Conservation (phyloP, 2,329 filamentous ascomycete genomes). For the Fulvia fulva region DNA sequence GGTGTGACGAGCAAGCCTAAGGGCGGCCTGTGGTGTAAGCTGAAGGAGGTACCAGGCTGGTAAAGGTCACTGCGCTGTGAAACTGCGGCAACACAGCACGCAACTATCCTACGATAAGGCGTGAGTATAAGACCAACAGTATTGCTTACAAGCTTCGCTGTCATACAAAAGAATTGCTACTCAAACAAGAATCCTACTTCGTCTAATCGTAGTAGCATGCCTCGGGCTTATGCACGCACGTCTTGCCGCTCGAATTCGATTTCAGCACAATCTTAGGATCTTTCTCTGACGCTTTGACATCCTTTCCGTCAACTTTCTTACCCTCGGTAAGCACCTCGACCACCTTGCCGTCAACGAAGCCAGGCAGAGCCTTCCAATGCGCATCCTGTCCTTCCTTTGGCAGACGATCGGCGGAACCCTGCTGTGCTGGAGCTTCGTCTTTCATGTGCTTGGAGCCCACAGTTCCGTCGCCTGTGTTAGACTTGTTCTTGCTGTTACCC, state of each 20-base stretch:
- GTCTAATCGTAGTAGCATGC: slow-evolving; percentile 39
- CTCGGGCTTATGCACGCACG: slow-evolving; percentile 43
- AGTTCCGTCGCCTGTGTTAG: slow-evolving; percentile 17
- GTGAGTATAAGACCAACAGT: slow-evolving; percentile 3
- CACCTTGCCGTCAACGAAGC: slow-evolving; percentile 41
- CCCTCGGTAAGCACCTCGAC: slow-evolving; percentile 40
- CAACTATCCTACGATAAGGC: slow-evolving; percentile 39
- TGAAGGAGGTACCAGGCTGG: slow-evolving; percentile 66
- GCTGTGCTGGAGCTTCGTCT: slow-evolving; percentile 28
- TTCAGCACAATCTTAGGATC: slow-evolving; percentile 43
- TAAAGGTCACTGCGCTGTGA: slow-evolving; percentile 30
- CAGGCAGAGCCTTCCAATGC: slow-evolving; percentile 40
- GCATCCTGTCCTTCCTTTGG: slow-evolving; percentile 42
- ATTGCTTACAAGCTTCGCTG: not conserved
- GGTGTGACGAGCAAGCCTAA: slow-evolving; percentile 69
- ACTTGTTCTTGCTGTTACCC: slow-evolving; percentile 17
- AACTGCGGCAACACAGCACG: not conserved
- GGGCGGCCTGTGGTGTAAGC: slow-evolving; percentile 65
- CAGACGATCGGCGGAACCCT: slow-evolving; percentile 34
- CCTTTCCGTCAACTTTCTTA: slow-evolving; percentile 42
- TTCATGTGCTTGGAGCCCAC: slow-evolving; percentile 32
- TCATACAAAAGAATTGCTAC: not conserved
- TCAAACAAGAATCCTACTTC: not conserved
- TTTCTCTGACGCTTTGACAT: slow-evolving; percentile 40
- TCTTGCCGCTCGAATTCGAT: slow-evolving; percentile 38